Conservation (phyloP, 106 monocot genomes). For the Dendrobium nobile region DNA sequence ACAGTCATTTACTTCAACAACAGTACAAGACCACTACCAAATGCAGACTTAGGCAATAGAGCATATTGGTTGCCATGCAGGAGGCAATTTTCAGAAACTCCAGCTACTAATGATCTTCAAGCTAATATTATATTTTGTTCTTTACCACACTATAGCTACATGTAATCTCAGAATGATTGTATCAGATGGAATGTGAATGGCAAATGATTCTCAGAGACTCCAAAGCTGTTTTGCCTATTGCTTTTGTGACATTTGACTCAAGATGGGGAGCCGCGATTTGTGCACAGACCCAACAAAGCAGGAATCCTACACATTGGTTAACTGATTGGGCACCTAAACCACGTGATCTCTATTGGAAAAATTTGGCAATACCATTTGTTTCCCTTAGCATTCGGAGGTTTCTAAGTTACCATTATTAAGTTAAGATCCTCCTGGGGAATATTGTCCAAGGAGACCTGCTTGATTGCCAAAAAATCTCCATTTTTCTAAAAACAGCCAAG, state of each 20-base stretch:
- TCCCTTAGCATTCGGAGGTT: slow-evolving; percentile 61
- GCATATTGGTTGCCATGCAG: too few relatives aligned
- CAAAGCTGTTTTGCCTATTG: slow-evolving; percentile 61
- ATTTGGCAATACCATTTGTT: slow-evolving; percentile 88
- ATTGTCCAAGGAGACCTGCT: slow-evolving; percentile 98
- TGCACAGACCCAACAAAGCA: slow-evolving; percentile 90
- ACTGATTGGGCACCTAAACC: slow-evolving; percentile 94
- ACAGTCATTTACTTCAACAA: too few relatives aligned
- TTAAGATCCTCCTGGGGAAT: slow-evolving; percentile 97
- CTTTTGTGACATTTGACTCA: slow-evolving; percentile 85
- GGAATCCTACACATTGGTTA: slow-evolving; percentile 79
- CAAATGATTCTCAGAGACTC: slow-evolving; percentile 63
- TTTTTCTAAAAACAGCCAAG: slow-evolving; percentile 30
- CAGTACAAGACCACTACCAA: too few relatives aligned
- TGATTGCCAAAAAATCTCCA: slow-evolving; percentile 96
- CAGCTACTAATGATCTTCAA: too few relatives aligned
- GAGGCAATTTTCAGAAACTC: too few relatives aligned
- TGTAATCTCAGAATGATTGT: neutral
- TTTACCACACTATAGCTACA: too few relatives aligned
- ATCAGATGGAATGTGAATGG: slow-evolving; percentile 63
- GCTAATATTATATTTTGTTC: too few relatives aligned
- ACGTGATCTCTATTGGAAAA: slow-evolving; percentile 89
- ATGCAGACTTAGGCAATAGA: too few relatives aligned
- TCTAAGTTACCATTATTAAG: slow-evolving; percentile 77
- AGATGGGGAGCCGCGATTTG: slow-evolving; percentile 95